Evolutionary conservation across 1,284 basidiomycete genomes (phyloP), one percentile per base, ranked within the genome.

Genomic region (Acaromyces ingoldii): DNA sequence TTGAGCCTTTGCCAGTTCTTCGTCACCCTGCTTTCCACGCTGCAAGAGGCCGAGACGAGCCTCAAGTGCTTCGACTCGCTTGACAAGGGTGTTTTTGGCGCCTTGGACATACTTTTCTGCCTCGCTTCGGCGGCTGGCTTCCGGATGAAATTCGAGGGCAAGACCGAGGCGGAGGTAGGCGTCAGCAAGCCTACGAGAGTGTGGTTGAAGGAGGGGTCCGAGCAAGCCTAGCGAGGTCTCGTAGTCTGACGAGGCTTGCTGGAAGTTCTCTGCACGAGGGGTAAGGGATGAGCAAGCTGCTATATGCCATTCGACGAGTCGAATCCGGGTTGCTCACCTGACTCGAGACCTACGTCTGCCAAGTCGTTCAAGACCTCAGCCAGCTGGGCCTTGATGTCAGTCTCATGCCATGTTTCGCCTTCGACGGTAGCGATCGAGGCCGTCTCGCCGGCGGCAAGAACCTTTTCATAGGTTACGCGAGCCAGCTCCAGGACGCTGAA

Each of bases 211-310:
- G 2, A 72, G 50, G 1, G 66, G 66, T 2, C 41, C n/a, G 22
- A 74, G 50, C 21, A 68, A 30, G 9, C 61, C 46, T 15, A 74
- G 60, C 7, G 62, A 55, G 4, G 58, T 53, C 2, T 45, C 50
- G 51, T 74, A 74, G 55, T 74, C 72, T 1, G 57, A 41, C 2
- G 72, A 71, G 0, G 70, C 66, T 40, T 74, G 70, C 25, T 65
- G 55, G 49, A 74, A 74, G 65, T 74, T 73, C 49, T 74, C 63
- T 61, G 37, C n/a, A n/a, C n/a, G n/a, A n/a, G n/a, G n/a, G n/a
- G n/a, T n/a, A 4, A 41, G 39, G 11, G 19, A 11, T 41, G 15
- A 9, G 45, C n/a, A 48, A 44, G 6, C 33, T 5, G 44, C 6
- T 48, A n/a, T n/a, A 30, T 11, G 9, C 13, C 10, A 13, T 17